Evolutionary conservation across 768 basidiomycete species (phyloP).

Genomic region (Leccinum rimulosum): DNA sequence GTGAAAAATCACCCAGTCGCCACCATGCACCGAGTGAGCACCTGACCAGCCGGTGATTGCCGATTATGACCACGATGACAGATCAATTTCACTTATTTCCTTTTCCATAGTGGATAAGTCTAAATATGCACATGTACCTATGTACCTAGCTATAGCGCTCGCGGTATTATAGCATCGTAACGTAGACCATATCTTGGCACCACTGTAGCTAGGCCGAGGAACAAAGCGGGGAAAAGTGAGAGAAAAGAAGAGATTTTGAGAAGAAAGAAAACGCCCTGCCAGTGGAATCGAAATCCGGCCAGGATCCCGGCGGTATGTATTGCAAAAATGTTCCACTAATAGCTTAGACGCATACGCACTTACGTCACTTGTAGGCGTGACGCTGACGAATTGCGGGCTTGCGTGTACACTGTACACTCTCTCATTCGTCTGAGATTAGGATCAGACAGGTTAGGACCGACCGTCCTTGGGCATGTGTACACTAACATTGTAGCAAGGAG

Average conservation of each 20-base stretch:
- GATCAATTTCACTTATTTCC: no score
- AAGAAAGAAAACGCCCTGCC: neutral
- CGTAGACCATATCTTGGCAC: neutral
- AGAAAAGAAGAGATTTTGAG: neutral
- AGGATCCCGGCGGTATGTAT: neutral
- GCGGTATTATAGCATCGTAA: neutral
- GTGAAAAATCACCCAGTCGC: no score
- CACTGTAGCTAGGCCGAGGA: neutral
- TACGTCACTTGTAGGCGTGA: neutral
- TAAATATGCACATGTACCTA: no score
- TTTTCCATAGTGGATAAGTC: no score
- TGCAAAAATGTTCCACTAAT: neutral
- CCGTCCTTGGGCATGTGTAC: neutral
- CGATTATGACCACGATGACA: no score
- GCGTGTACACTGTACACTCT: neutral
- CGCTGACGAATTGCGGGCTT: neutral
- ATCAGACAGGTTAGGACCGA: neutral
- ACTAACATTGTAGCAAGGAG: neutral
- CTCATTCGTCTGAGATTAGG: neutral
- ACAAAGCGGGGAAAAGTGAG: neutral
- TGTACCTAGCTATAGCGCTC: no score
- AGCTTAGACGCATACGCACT: neutral
- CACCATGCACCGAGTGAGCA: no score
- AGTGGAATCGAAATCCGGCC: neutral
- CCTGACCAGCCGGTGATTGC: no score